phyloP scores from a whole-genome alignment of 495 filamentous ascomycete species.

The Hyphodiscus hymeniophilus region DNA sequence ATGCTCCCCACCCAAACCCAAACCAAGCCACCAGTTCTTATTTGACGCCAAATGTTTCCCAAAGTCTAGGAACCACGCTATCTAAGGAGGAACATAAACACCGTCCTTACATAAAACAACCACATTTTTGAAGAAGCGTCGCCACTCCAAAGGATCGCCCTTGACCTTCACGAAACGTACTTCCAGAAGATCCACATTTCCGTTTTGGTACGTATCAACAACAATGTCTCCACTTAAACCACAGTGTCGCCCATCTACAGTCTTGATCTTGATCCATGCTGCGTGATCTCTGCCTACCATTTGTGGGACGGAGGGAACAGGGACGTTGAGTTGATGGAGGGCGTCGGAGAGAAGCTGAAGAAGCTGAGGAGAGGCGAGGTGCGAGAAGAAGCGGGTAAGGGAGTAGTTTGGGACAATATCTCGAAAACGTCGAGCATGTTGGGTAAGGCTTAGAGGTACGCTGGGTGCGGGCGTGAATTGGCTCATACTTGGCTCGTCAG shows the following conservation, averaged over 20 bases:
- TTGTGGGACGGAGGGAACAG: conserved; percentile 44
- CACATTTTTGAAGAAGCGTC: conserved; percentile 92
- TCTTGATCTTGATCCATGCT: conserved; percentile 58
- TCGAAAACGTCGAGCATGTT: conserved; percentile 76
- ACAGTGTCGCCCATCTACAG: conserved; percentile 72
- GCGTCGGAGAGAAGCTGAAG: conserved; percentile 73
- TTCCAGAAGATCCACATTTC: conserved; percentile 56
- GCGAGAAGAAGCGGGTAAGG: conserved; percentile 86
- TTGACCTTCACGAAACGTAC: conserved; percentile 90
- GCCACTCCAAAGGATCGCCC: conserved; percentile 95
- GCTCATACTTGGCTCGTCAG: conserved; percentile 83
- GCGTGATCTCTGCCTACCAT: conserved; percentile 35
- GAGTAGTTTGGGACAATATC: conserved; percentile 77
- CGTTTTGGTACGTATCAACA: conserved; percentile 55
- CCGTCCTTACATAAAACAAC: conserved; percentile 77
- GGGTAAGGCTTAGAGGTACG: conserved; percentile 75
- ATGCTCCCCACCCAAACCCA: too few species aligned
- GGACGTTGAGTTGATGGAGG: conserved; percentile 73
- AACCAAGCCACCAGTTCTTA: neutral
- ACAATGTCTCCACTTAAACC: conserved; percentile 75
- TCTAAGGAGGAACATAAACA: conserved; percentile 35
- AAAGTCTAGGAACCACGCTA: conserved; percentile 6
- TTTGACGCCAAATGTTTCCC: conserved; percentile 2
- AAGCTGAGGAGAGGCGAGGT: conserved; percentile 66
- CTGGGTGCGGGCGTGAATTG: conserved; percentile 80